Conservation (phyloP, 768 basidiomycete genomes). For the Panaeolus cyanescens region DNA sequence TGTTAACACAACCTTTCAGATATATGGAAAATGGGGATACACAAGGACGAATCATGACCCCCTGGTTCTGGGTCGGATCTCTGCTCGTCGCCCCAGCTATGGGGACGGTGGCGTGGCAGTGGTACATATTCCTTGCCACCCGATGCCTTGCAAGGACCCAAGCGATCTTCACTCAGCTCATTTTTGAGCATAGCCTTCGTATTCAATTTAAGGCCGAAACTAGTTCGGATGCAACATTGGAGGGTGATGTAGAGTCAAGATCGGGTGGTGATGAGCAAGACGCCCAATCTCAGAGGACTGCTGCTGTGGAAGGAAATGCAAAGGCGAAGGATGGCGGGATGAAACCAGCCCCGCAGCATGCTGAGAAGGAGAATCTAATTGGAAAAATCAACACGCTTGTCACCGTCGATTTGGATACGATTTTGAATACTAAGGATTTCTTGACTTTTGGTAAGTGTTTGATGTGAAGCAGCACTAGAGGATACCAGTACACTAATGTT, state of each 20-base stretch:
- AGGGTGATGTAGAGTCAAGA: not conserved
- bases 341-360: not conserved
- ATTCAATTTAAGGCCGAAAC: slow-evolving; percentile 59
- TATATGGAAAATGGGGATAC: not conserved
- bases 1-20: not conserved
- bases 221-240: not conserved
- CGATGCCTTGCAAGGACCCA: slow-evolving; percentile 42
- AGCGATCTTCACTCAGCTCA: slow-evolving; percentile 41
- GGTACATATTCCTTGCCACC: slow-evolving; percentile 52
- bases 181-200: slow-evolving; percentile 52
- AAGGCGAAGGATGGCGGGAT: not conserved
- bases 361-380: slow-evolving; percentile 48
- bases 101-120: slow-evolving; percentile 49
- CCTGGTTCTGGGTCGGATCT: slow-evolving; percentile 56
- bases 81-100: slow-evolving; percentile 52
- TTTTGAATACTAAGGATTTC: slow-evolving; percentile 37
- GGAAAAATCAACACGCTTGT: slow-evolving; percentile 79
- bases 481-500: not conserved
- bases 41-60: slow-evolving; percentile 42
- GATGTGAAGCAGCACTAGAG: not conserved
- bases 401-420: slow-evolving; percentile 56
- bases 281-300: not conserved
- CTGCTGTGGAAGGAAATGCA: slow-evolving; percentile 7
- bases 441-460: slow-evolving; percentile 19
- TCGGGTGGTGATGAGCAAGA: not conserved